Evolutionary conservation across 192 early-diverging fungal genomes (phyloP).

Genomic region (Chytriomyces confervae): DNA sequence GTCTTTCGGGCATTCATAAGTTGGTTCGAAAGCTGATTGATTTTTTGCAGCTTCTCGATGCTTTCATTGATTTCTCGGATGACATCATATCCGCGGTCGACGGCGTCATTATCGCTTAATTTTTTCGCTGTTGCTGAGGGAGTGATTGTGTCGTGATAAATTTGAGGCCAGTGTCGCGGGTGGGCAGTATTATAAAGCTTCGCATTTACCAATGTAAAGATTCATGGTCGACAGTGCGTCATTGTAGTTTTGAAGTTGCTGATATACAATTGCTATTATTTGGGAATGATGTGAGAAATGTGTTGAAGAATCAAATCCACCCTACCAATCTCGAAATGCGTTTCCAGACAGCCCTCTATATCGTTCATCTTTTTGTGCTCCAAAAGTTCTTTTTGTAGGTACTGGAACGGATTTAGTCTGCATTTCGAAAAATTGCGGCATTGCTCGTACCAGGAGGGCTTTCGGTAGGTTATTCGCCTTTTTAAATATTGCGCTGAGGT

Average conservation of each 20-base stretch:
- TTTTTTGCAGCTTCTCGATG: not conserved
- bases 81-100: not conserved
- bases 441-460: slow-evolving; percentile 12
- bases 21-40: not conserved
- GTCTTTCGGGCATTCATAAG: not conserved
- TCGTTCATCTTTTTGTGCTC: slow-evolving; percentile 12
- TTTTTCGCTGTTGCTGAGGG: slow-evolving; percentile 6
- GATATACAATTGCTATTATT: not conserved
- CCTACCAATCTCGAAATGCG: slow-evolving; percentile 27
- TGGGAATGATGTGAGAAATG: not conserved
- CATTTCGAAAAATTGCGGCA: not conserved
- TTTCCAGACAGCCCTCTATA: slow-evolving; percentile 12
- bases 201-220: slow-evolving; percentile 2
- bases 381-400: slow-evolving; percentile 5
- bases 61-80: not conserved
- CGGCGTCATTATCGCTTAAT: not conserved
- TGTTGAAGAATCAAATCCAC: not conserved
- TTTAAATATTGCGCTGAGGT: slow-evolving; percentile 7
- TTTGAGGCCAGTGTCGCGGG: not conserved
- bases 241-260: slow-evolving; percentile 19
- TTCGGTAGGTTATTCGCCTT: not conserved
- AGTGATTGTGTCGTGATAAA: not conserved
- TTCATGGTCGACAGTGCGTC: slow-evolving; percentile 4
- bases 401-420: not conserved
- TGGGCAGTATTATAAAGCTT: not conserved